phyloP scores from a whole-genome alignment of 2,329 filamentous ascomycete genomes.

The Cadophora gregata region DNA sequence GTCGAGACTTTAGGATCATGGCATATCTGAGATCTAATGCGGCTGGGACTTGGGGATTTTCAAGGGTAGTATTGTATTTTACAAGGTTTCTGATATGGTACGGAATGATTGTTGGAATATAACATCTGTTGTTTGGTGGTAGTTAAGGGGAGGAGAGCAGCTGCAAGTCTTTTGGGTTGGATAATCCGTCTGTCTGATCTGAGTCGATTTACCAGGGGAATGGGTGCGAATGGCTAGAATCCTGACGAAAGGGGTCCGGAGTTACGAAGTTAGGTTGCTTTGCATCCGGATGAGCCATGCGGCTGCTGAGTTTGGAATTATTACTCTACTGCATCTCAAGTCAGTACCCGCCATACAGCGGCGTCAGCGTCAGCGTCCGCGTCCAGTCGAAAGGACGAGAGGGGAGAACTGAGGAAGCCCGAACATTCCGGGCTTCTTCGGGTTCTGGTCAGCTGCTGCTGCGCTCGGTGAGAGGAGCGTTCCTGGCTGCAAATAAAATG shows the following conservation, averaged over 20 bases:
- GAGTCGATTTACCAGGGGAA: background rate
- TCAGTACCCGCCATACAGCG: background rate
- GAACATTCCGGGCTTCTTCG: background rate
- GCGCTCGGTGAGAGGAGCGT: background rate
- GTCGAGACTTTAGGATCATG: too few relatives aligned
- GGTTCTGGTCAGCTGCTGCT: conserved; percentile 4
- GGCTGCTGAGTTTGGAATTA: background rate
- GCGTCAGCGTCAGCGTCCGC: background rate
- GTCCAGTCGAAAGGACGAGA: background rate
- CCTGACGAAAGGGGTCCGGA: background rate
- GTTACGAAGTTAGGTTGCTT: background rate
- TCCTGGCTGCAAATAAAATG: background rate
- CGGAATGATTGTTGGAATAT: too few relatives aligned
- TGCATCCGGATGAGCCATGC: too few relatives aligned
- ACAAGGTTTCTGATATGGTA: too few relatives aligned
- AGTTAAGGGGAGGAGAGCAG: background rate
- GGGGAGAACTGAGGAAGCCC: background rate
- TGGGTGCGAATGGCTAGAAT: background rate
- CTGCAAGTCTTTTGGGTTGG: background rate
- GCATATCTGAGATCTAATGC: too few relatives aligned
- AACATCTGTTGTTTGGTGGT: too few relatives aligned
- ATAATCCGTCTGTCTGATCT: background rate
- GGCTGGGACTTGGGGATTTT: too few relatives aligned
- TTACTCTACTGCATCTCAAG: background rate
- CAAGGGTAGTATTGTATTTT: too few relatives aligned